Evolutionary conservation across 1,284 basidiomycete genomes (phyloP).

Genomic region (Grifola frondosa): DNA sequence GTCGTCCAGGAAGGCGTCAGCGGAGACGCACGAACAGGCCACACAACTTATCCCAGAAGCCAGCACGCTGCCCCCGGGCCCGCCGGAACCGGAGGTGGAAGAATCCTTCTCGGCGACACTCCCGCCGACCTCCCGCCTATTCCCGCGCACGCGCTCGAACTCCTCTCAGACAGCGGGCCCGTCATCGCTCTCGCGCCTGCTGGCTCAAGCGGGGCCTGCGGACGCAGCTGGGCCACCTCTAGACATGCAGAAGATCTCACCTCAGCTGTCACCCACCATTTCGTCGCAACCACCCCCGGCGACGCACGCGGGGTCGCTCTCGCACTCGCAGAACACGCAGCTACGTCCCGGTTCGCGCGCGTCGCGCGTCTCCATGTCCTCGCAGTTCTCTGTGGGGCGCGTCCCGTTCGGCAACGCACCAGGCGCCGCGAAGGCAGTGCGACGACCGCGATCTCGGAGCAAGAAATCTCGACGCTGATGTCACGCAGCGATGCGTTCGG

Average conservation of each 20-base stretch:
- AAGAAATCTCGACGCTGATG: slow-evolving; percentile 37
- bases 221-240: slow-evolving; percentile 26
- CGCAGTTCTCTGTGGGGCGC: slow-evolving; percentile 58
- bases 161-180: slow-evolving; percentile 67
- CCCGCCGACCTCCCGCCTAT: slow-evolving; percentile 61
- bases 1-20: slow-evolving; percentile 50
- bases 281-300: slow-evolving; percentile 2
- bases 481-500: slow-evolving; percentile 16
- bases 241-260: slow-evolving; percentile 40
- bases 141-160: slow-evolving; percentile 64
- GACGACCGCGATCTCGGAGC: slow-evolving; percentile 67
- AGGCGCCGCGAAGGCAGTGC: slow-evolving; percentile 53
- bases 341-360: slow-evolving; percentile 67
- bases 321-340: slow-evolving; percentile 44
- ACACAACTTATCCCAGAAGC: slow-evolving; percentile 26
- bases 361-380: slow-evolving; percentile 63
- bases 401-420: slow-evolving; percentile 54
- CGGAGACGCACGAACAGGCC: slow-evolving; percentile 30
- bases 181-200: slow-evolving; percentile 70
- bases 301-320: slow-evolving; percentile 9
- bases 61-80: slow-evolving; percentile 47
- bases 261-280: slow-evolving; percentile 24
- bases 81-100: slow-evolving; percentile 66
- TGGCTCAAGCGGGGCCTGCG: slow-evolving; percentile 58
- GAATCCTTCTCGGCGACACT: slow-evolving; percentile 61